phyloP scores from a whole-genome alignment of 306 rosid species.

The Cucumis sativus region Cucumber_9930_V3 NC_026660.2:224001-224500 shows the following conservation, averaged over 20 bases:
- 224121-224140: slow-evolving; percentile 79
- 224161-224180: slow-evolving; percentile 31
- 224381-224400: neutral
- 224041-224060: slow-evolving; percentile 91
- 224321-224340: no score
- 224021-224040: slow-evolving; percentile 45
- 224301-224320: no score
- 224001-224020: slow-evolving; percentile 12
- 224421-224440: no score
- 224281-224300: neutral
- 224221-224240: slow-evolving; percentile 84
- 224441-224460: no score
- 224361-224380: neutral
- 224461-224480: neutral
- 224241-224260: slow-evolving; percentile 75
- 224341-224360: neutral
- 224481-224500: neutral
- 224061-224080: slow-evolving; percentile 80
- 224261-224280: slow-evolving; percentile 36
- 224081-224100: slow-evolving; percentile 77
- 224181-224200: slow-evolving; percentile 49
- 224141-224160: slow-evolving; percentile 55
- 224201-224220: slow-evolving; percentile 84
- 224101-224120: slow-evolving; percentile 74
- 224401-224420: neutral